Conservation (phyloP, 805 yeast genomes). For the Clavispora fructus region DNA sequence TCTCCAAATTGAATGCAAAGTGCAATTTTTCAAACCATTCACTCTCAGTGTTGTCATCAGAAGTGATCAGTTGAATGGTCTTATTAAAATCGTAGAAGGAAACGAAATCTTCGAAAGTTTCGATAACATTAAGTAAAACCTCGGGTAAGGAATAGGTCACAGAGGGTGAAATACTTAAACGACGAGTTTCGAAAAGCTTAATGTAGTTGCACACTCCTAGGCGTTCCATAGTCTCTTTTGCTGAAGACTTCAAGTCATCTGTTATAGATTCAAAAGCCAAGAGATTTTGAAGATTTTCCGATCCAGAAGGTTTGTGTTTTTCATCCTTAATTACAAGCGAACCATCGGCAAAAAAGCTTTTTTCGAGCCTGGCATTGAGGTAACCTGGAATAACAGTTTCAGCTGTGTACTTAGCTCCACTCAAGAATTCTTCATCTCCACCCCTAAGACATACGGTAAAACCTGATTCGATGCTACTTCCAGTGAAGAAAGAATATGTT, state of each 20-base stretch:
- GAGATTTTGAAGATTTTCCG: neutral
- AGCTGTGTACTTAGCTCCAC: conserved; percentile 68
- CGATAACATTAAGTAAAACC: conserved; percentile 50
- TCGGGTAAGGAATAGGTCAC: conserved; percentile 70
- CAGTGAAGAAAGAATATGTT: conserved; percentile 74
- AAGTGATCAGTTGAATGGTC: conserved; percentile 17
- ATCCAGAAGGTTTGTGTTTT: neutral
- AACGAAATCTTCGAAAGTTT: conserved; percentile 39
- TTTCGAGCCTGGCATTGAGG: conserved; percentile 77
- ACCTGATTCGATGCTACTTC: conserved; percentile 69
- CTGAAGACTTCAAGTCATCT: conserved; percentile 10
- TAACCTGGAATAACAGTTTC: conserved; percentile 76
- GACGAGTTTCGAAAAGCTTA: conserved; percentile 40
- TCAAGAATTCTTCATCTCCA: conserved; percentile 52
- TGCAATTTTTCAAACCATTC: conserved; percentile 23
- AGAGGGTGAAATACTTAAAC: conserved; percentile 80
- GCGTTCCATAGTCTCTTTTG: conserved; percentile 17
- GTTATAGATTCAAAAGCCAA: conserved; percentile 8
- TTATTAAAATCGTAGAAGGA: conserved; percentile 16
- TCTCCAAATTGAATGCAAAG: conserved; percentile 19
- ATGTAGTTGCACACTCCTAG: conserved; percentile 32
- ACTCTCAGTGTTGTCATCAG: conserved; percentile 22
- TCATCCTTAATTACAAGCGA: conserved; percentile 3
- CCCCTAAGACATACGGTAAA: conserved; percentile 88
- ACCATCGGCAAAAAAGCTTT: conserved; percentile 10